Percentiles rank a stretch among this genome's conserved stretches.
Evolutionary conservation across 2,329 filamentous ascomycete species (phyloP).

Genomic region (Trichocomaceae sp.): DNA sequence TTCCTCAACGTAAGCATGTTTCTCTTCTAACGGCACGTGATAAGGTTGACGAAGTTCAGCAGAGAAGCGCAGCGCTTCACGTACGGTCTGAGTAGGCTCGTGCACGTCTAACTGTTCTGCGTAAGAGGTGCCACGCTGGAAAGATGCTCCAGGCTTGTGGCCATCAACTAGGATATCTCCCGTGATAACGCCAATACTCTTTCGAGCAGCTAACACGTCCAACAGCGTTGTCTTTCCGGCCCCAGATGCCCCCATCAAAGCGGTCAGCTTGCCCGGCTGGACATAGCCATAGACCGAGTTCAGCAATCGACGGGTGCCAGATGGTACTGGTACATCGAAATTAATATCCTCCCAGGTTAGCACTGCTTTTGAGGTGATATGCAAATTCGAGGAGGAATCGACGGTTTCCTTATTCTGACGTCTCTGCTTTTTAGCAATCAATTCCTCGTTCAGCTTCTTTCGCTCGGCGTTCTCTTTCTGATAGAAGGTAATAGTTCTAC

Average conservation of each 20-base stretch:
- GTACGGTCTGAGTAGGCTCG: conserved; percentile 55
- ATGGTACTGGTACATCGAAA: conserved; percentile 46
- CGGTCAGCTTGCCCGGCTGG: conserved; percentile 44
- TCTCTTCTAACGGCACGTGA: conserved; percentile 52
- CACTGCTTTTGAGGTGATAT: conserved; percentile 50
- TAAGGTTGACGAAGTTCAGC: conserved; percentile 58
- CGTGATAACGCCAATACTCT: conserved; percentile 58
- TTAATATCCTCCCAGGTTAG: conserved; percentile 49
- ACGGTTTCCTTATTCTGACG: conserved; percentile 14
- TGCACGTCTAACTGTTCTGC: conserved; percentile 62
- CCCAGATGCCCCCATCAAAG: conserved; percentile 50
- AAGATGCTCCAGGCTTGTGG: conserved; percentile 49
- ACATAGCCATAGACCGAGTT: conserved; percentile 46
- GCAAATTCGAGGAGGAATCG: conserved; percentile 40
- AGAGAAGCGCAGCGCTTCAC: conserved; percentile 61
- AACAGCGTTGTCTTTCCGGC: conserved; percentile 82
- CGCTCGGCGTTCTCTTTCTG: conserved; percentile 22
- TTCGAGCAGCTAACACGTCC: conserved; percentile 63
- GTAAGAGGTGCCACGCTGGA: conserved; percentile 59
- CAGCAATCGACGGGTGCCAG: conserved; percentile 40
- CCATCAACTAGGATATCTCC: conserved; percentile 60
- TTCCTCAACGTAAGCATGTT: conserved; percentile 60
- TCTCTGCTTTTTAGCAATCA: conserved; percentile 9
- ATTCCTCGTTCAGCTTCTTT: conserved; percentile 12
- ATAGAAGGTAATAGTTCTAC: conserved; percentile 27